Evolutionary conservation across 177 flowering plant genomes (phyloP), one percentile per base, ranked within the genome.

Genomic region (Vitis hybrid): DNA sequence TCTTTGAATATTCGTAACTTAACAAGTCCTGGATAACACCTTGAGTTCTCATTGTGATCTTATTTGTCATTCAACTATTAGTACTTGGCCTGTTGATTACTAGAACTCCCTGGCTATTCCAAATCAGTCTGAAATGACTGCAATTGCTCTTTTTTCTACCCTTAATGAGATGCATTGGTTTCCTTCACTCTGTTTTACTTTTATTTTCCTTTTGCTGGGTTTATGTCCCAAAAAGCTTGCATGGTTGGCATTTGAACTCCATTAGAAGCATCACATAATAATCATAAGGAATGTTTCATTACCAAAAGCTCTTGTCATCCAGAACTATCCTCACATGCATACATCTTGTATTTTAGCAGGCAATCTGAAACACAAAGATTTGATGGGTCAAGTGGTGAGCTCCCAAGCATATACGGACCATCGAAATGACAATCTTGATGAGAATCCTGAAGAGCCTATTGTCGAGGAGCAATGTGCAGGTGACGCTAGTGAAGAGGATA

Each of bases 371-470:
- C 97, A 90, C 72, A 89, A 92, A 77, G 88, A 92, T 71, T 79
- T 92, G 79, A 73, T 16, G n/a, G 97, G 97, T 45, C 91, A 88
- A 58, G 87, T 86, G 45, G 94, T 90, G 67, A 90, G 93, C 79
- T 90, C 98, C 29, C 98, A 92, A 80, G 85, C 80, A 29, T 90
- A 90, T 74, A 68, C 73, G 29, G 84, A 83, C 56, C 84, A 74
- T 50, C 74, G 74, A 68, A 78, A 70, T 56, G 79, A 69, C 10
- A 54, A 57, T 51, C 50, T 53, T 65, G 75, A 74, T 31, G 82
- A 79, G 13, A 68, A 74, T 61, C 65, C 69, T 5, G 69, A 65
- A 48, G 86, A 74, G 8, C 45, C 45, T 34, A 73, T 70, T 19
- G 77, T 48, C 34, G 71, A 61, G 22, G 80, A 79, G 66, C 73